These are phyloP conservation scores for Mortierella sp. DNA, from an alignment of 371 early-diverging fungal species.

Conservation along the genomic window DNA sequence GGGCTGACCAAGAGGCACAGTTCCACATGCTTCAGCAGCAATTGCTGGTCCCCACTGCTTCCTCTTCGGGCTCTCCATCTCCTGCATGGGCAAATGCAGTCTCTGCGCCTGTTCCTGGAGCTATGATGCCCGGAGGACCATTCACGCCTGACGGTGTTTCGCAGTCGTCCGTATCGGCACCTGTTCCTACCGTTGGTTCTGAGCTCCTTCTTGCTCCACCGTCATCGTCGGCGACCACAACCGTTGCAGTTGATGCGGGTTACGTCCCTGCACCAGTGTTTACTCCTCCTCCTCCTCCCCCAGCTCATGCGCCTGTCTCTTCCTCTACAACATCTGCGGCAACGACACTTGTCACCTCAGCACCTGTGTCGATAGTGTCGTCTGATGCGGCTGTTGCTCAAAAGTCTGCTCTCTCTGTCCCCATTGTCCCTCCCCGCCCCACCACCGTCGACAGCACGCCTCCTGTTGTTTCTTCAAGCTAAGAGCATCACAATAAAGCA, in stretches of 20 bases:
- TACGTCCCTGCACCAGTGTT: slow-evolving; percentile 5
- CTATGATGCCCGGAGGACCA: background rate
- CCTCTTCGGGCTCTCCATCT: background rate
- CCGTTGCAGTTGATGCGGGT: background rate
- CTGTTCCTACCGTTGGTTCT: background rate
- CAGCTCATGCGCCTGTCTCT: background rate
- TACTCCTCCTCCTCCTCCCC: background rate
- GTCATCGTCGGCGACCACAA: background rate
- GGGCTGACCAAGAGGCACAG: slow-evolving; percentile 7
- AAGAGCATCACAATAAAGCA: no score
- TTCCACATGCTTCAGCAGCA: slow-evolving; percentile 8
- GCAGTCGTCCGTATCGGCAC: background rate
- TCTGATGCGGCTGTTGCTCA: background rate
- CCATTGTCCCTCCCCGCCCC: background rate
- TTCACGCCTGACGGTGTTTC: background rate
- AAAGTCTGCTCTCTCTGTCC: background rate
- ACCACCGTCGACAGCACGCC: no score
- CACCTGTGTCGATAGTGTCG: background rate
- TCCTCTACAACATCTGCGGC: background rate
- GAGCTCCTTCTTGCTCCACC: background rate
- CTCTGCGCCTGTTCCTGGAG: background rate
- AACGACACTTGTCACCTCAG: background rate
- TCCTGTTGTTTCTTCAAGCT: no score
- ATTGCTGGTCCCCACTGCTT: background rate
- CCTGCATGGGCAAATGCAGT: background rate